These are phyloP conservation scores for Aschersonia sp. DNA, from an alignment of 2,329 filamentous ascomycete genomes.

Conservation along the genomic window DNA sequence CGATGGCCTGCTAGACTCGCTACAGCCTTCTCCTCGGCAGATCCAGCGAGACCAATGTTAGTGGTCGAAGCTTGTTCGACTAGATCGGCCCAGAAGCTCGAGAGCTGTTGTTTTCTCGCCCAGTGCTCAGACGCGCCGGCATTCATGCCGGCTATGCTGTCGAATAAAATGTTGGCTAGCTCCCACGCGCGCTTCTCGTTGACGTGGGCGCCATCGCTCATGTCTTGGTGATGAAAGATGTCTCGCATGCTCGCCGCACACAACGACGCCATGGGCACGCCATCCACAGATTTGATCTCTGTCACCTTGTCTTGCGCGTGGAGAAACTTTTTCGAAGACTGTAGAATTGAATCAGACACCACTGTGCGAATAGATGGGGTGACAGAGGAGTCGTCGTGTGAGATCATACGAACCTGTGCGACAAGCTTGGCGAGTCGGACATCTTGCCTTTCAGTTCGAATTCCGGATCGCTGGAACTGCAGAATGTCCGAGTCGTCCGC, in stretches of 20 bases:
- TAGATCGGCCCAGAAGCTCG: constrained; percentile 50
- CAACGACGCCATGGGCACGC: constrained; percentile 45
- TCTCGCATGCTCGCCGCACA: constrained; percentile 19
- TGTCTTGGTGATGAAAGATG: constrained; percentile 25
- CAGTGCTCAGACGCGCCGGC: constrained; percentile 22
- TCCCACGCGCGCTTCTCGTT: constrained; percentile 75
- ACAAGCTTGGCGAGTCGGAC: constrained; percentile 51
- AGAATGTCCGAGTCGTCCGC: constrained; percentile 15
- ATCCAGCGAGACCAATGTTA: constrained; percentile 42
- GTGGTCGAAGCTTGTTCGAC: constrained; percentile 44
- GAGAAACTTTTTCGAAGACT: constrained; percentile 43
- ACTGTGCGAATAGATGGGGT: not conserved
- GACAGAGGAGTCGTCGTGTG: not conserved
- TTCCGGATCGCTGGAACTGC: constrained; percentile 23
- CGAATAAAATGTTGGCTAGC: constrained; percentile 75
- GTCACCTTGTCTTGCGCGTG: constrained; percentile 40
- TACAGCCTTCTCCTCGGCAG: constrained; percentile 71
- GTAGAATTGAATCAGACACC: not conserved
- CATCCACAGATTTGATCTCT: constrained; percentile 35
- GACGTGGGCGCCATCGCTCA: constrained; percentile 27
- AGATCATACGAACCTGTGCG: constrained; percentile 26
- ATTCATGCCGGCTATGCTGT: constrained; percentile 37
- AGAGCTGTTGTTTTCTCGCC: constrained; percentile 49
- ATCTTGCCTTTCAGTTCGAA: constrained; percentile 50
- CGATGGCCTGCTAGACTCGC: constrained; percentile 66